phyloP scores from a whole-genome alignment of 257 asterid species.

The Nicotiana attenuata region DNA sequence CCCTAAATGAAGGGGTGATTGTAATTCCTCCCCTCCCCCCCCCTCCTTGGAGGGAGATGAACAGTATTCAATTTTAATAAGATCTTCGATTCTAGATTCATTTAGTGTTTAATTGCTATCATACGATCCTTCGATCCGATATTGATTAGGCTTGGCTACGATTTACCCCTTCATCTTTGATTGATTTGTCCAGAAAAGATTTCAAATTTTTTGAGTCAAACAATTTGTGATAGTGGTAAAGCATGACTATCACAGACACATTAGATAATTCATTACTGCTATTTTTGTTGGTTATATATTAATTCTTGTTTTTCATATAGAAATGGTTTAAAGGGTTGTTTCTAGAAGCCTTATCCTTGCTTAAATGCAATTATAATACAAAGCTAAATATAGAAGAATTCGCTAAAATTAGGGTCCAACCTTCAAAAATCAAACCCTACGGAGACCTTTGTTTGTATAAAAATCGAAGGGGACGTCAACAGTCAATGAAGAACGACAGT shows the following conservation, averaged over 20 bases:
- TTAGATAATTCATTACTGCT: background rate
- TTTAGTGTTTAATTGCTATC: too few species aligned
- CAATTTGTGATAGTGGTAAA: slow-evolving; percentile 1
- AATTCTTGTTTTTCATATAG: background rate
- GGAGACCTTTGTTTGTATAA: background rate
- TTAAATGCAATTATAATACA: background rate
- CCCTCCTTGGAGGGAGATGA: too few species aligned
- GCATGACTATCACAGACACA: background rate
- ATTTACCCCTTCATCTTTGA: too few species aligned
- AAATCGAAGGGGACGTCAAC: background rate
- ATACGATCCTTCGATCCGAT: too few species aligned
- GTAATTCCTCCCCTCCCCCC: too few species aligned
- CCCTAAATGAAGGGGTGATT: too few species aligned
- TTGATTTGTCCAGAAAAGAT: too few species aligned
- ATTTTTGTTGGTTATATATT: background rate
- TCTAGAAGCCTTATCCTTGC: slow-evolving; percentile 9
- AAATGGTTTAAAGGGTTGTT: background rate
- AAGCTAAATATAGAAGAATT: background rate
- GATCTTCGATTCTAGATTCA: too few species aligned
- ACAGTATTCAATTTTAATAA: too few species aligned
- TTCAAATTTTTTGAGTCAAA: too few species aligned
- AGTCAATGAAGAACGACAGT: background rate
- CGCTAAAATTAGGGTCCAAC: background rate
- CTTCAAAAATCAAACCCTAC: background rate
- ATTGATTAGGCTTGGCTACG: too few species aligned